These are phyloP conservation scores for Botrytis elliptica DNA, from an alignment of 2,329 filamentous ascomycete genomes.

Conservation along the genomic window DNA sequence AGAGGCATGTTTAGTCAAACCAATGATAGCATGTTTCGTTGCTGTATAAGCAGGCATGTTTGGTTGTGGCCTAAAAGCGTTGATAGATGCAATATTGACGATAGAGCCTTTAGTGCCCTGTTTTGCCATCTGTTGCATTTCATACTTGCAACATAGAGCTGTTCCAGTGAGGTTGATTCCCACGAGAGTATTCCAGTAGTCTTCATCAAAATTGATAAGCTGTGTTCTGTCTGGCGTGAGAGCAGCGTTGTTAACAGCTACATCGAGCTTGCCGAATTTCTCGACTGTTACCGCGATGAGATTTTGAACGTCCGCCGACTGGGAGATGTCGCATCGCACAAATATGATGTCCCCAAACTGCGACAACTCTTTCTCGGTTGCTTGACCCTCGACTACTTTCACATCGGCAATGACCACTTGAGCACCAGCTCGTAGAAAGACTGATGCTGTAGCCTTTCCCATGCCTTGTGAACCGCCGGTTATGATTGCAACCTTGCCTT, in stretches of 20 bases:
- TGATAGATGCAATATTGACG: slow-evolving; percentile 20
- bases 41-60: slow-evolving; percentile 33
- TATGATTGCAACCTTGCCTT: slow-evolving; percentile 27
- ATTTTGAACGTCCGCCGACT: slow-evolving; percentile 15
- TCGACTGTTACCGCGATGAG: slow-evolving; percentile 40
- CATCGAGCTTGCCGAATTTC: slow-evolving; percentile 52
- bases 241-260: slow-evolving; percentile 53
- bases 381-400: slow-evolving; percentile 7
- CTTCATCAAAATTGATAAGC: slow-evolving; percentile 15
- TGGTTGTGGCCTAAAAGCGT: slow-evolving; percentile 14
- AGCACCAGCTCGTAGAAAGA: slow-evolving; percentile 15
- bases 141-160: slow-evolving; percentile 18
- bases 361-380: slow-evolving; percentile 10
- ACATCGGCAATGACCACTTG: slow-evolving; percentile 18
- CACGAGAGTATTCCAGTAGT: slow-evolving; percentile 17
- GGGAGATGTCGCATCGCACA: slow-evolving; percentile 18
- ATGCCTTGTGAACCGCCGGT: slow-evolving; percentile 39
- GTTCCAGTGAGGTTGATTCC: slow-evolving; percentile 18
- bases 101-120: slow-evolving; percentile 18
- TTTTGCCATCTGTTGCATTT: slow-evolving; percentile 19
- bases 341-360: slow-evolving; percentile 4
- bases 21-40: slow-evolving; percentile 46
- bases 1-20: slow-evolving; percentile 44
- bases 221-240: slow-evolving; percentile 24
- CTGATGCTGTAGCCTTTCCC: slow-evolving; percentile 33